phyloP scores from a whole-genome alignment of 1,139 yeast genomes.

The Magnusiomyces magnusii region DNA sequence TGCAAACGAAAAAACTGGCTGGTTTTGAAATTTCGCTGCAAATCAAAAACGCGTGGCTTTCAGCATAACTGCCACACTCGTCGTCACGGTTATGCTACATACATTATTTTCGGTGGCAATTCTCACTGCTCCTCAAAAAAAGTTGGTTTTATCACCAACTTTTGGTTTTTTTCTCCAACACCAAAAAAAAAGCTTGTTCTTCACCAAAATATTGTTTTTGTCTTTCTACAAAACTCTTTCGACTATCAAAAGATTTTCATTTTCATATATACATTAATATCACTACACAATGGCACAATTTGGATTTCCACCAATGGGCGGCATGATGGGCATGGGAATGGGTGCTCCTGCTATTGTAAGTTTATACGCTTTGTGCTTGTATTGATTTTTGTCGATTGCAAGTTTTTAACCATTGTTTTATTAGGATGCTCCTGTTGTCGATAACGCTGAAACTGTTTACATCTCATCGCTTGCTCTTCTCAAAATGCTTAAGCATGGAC shows the following conservation, averaged over 20 bases:
- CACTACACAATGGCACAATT: neutral
- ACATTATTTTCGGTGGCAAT: neutral
- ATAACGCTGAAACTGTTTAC: conserved; percentile 93
- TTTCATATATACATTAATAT: neutral
- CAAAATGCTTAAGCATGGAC: conserved; percentile 95
- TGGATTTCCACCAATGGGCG: conserved; percentile 1
- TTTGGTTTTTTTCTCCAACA: too few relatives aligned
- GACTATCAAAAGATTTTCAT: neutral
- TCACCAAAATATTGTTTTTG: too few relatives aligned
- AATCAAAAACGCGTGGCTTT: too few relatives aligned
- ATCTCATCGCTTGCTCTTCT: conserved; percentile 90
- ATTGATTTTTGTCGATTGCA: too few relatives aligned
- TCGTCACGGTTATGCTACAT: neutral
- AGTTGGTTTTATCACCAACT: neutral
- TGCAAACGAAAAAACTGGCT: too few relatives aligned
- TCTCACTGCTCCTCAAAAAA: too few relatives aligned
- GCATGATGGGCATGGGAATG: conserved; percentile 1
- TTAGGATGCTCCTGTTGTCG: conserved; percentile 75
- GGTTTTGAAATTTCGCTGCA: too few relatives aligned
- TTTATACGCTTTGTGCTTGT: neutral
- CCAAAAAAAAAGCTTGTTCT: too few relatives aligned
- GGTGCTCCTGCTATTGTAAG: conserved; percentile 2
- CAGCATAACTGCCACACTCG: neutral
- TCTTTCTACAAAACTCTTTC: neutral
- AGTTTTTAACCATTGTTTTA: neutral